Evolutionary conservation across 2,329 filamentous ascomycete genomes (phyloP).

Genomic region (Bipolaris sorokiniana): DNA sequence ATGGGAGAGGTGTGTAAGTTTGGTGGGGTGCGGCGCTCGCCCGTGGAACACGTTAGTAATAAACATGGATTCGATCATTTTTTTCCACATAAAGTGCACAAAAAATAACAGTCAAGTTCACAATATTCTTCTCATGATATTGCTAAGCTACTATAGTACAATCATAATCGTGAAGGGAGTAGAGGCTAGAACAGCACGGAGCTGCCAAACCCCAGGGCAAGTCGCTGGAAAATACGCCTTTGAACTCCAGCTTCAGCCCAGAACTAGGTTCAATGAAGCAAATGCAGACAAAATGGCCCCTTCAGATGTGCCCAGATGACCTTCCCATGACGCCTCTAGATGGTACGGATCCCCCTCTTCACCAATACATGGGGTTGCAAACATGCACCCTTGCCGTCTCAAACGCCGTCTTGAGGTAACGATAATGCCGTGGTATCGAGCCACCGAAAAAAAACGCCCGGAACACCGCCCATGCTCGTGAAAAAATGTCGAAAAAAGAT

Average conservation of each 20-base stretch:
- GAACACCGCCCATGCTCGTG: constrained; percentile 12
- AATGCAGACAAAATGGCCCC: constrained; percentile 13
- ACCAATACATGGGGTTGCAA: not conserved
- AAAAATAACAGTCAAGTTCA: not conserved
- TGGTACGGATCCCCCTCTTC: constrained; percentile 7
- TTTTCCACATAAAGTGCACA: not conserved
- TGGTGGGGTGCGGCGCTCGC: no score
- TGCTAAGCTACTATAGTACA: constrained; percentile 19
- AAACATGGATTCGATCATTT: no score
- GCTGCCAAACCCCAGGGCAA: not conserved
- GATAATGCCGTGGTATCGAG: constrained; percentile 14
- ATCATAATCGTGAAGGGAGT: constrained; percentile 15
- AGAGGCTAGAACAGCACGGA: not conserved
- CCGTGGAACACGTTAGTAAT: no score
- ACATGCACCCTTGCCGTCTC: not conserved
- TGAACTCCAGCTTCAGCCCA: constrained; percentile 19
- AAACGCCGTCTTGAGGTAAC: constrained; percentile 8
- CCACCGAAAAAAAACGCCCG: constrained; percentile 6
- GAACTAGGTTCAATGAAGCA: constrained; percentile 13
- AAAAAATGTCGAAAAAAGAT: constrained; percentile 4
- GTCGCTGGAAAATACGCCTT: constrained; percentile 1
- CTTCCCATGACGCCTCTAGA: not conserved
- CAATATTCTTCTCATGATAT: constrained; percentile 12
- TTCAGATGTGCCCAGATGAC: not conserved
- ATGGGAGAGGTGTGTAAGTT: no score